Evolutionary conservation across 148 eudicot genomes (phyloP).

Genomic region (Amaranthus cruentus): DNA sequence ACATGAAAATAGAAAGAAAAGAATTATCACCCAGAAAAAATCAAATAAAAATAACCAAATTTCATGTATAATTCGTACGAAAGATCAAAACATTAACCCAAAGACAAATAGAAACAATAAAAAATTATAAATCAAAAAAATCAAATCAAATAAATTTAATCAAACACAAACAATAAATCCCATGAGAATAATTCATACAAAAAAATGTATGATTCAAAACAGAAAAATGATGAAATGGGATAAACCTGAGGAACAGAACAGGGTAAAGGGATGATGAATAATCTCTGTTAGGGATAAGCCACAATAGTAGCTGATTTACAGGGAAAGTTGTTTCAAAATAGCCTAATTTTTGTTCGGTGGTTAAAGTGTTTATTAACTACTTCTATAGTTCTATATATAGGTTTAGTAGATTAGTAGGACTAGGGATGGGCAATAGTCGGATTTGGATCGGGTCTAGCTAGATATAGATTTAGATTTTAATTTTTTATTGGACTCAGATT

Average conservation of each 20-base stretch:
- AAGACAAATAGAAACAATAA: neutral
- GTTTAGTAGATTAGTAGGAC: too few relatives aligned
- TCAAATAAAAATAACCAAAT: neutral
- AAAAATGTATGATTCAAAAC: neutral
- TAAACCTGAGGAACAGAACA: conserved; percentile 21
- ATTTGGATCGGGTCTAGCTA: too few relatives aligned
- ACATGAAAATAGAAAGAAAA: conserved; percentile 9
- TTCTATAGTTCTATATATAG: too few relatives aligned
- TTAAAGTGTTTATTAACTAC: too few relatives aligned
- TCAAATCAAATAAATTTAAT: too few relatives aligned
- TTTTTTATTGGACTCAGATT: too few relatives aligned
- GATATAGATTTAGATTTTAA: too few relatives aligned
- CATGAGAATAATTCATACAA: neutral
- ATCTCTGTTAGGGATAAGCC: neutral
- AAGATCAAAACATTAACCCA: neutral
- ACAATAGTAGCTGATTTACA: conserved; percentile 9
- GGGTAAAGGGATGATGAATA: conserved; percentile 16
- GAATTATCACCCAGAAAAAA: neutral
- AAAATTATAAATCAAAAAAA: neutral
- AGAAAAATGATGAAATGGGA: too few relatives aligned
- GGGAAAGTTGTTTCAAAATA: neutral
- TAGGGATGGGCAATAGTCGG: too few relatives aligned
- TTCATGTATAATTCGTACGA: neutral
- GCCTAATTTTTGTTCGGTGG: too few relatives aligned
- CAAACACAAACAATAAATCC: neutral